phyloP scores from a whole-genome alignment of 2,329 filamentous ascomycete species.

The Trichoderma simmonsii region DNA sequence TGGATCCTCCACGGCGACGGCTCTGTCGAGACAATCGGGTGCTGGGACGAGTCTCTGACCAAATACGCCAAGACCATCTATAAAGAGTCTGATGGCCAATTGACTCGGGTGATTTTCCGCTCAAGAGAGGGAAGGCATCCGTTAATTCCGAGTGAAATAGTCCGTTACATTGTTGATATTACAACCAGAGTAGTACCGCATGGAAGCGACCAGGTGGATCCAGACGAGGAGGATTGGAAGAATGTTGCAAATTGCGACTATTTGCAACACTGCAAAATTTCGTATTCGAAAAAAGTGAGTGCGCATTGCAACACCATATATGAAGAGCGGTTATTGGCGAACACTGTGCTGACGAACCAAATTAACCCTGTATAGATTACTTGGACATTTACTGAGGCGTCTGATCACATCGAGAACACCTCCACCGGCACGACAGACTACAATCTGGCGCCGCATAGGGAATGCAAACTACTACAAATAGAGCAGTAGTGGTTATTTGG shows the following conservation, averaged over 20 bases:
- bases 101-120: background rate
- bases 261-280: background rate
- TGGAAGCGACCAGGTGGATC: background rate
- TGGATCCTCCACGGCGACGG: background rate
- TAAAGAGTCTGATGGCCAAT: background rate
- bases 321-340: background rate
- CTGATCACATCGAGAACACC: background rate
- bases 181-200: background rate
- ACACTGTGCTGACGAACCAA: background rate
- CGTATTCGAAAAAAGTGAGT: background rate
- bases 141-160: background rate
- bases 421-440: background rate
- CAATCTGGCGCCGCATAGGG: background rate
- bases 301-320: background rate
- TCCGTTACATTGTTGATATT: background rate
- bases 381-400: background rate
- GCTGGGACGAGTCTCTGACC: background rate
- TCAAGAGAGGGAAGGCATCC: background rate
- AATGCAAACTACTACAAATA: background rate
- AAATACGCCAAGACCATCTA: background rate
- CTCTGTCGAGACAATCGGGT: background rate
- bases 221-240: background rate
- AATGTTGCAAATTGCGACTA: background rate
- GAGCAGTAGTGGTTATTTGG: background rate
- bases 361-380: background rate